These are phyloP conservation scores for Paraphoma chrysanthemicola DNA, from an alignment of 2,329 filamentous ascomycete genomes.

Conservation along the genomic window DNA sequence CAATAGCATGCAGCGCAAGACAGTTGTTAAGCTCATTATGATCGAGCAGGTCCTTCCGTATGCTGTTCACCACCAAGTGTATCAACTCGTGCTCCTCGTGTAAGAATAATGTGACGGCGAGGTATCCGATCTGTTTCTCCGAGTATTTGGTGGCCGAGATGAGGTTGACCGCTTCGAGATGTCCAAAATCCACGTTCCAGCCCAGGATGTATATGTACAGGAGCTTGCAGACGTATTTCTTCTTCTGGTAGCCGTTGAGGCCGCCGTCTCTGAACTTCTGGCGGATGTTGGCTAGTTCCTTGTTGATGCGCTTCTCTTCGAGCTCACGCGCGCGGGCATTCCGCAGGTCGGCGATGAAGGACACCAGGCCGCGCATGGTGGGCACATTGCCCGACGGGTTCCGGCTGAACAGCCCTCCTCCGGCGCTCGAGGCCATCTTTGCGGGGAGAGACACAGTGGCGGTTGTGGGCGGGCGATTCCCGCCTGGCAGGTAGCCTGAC, in stretches of 20 bases:
- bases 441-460: slow-evolving; percentile 35
- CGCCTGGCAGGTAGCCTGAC: slow-evolving; percentile 37
- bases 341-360: slow-evolving; percentile 96
- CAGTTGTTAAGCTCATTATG: slow-evolving; percentile 98
- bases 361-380: slow-evolving; percentile 73
- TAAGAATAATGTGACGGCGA: slow-evolving; percentile 95
- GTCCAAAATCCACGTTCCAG: slow-evolving; percentile 98
- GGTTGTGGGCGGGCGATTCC: slow-evolving; percentile 38
- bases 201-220: slow-evolving; percentile 99
- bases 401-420: slow-evolving; percentile 51
- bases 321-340: slow-evolving; percentile 94
- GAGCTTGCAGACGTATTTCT: slow-evolving; percentile 99
- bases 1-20: slow-evolving; percentile 93
- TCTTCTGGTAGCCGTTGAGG: slow-evolving; percentile 96
- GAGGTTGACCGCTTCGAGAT: slow-evolving; percentile 96
- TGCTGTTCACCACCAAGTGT: slow-evolving; percentile 97
- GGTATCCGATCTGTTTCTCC: slow-evolving; percentile 98
- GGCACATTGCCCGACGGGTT: slow-evolving; percentile 50
- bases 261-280: slow-evolving; percentile 98
- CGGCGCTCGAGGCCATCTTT: slow-evolving; percentile 48
- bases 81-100: slow-evolving; percentile 97
- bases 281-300: slow-evolving; percentile 97
- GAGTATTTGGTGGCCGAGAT: slow-evolving; percentile 98
- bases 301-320: slow-evolving; percentile 99
- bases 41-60: slow-evolving; percentile 92